These are phyloP conservation scores for Penicillium crystallinum DNA, from an alignment of 495 filamentous ascomycete genomes.

Conservation along the genomic window DNA sequence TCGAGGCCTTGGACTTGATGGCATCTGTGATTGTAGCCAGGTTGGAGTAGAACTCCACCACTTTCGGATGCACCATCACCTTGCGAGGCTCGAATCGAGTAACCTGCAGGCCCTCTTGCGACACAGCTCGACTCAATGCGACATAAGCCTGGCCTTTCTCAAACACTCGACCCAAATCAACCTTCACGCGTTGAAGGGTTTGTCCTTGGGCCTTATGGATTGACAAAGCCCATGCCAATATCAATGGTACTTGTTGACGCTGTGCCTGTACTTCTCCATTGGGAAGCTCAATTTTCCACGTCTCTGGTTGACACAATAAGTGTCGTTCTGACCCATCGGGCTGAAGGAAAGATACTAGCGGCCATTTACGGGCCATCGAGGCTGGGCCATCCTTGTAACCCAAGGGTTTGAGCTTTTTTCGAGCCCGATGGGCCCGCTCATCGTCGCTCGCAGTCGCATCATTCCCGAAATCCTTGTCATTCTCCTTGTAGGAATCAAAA, in stretches of 20 bases:
- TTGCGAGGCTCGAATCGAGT: conserved; percentile 81
- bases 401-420: conserved; percentile 45
- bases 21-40: conserved; percentile 53
- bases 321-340: conserved; percentile 73
- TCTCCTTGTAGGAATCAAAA: conserved; percentile 59
- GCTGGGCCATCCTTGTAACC: conserved; percentile 33
- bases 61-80: conserved; percentile 90
- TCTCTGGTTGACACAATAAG: conserved; percentile 77
- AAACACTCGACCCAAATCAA: conserved; percentile 86
- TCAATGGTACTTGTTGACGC: conserved; percentile 60
- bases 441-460: conserved; percentile 37
- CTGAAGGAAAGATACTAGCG: conserved; percentile 74
- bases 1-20: conserved; percentile 24
- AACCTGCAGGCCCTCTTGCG: conserved; percentile 83
- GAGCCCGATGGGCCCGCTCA: conserved; percentile 38
- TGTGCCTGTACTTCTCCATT: conserved; percentile 91
- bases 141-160: conserved; percentile 79
- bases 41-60: conserved; percentile 76
- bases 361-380: conserved; percentile 52
- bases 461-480: conserved; percentile 49
- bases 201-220: conserved; percentile 99
- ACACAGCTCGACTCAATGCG: conserved; percentile 69
- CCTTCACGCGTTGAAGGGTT: conserved; percentile 90
- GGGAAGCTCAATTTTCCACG: conserved; percentile 95
- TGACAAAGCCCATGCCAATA: conserved; percentile 92